Percentiles rank a stretch among this genome's conserved stretches.
Evolutionary conservation across 208 protist species (phyloP).

Genomic region (Angomonas ambiguus): DNA sequence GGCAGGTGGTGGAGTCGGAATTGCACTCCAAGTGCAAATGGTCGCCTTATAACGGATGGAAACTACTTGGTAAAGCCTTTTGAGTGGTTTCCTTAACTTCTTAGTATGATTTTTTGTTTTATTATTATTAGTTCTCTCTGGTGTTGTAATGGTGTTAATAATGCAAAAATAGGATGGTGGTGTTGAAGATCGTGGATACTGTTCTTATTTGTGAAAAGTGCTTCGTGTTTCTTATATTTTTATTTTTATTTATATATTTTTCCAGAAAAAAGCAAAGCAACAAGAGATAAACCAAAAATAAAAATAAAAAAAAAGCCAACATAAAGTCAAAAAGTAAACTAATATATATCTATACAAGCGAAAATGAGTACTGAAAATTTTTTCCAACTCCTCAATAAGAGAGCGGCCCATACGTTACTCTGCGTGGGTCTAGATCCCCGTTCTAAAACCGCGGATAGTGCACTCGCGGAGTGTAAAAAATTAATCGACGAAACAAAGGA

Average conservation of each 20-base stretch:
- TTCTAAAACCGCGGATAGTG: conserved; percentile 48
- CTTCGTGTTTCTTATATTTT: background rate
- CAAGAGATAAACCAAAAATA: conserved; percentile 1
- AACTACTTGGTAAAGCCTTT: conserved; percentile 50
- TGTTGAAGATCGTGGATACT: background rate
- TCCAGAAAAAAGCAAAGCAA: background rate
- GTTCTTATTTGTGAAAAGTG: conserved; percentile 4
- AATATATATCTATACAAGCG: background rate
- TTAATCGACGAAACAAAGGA: conserved; percentile 76
- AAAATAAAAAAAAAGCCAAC: conserved; percentile 14
- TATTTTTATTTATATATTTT: background rate
- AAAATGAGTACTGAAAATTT: conserved; percentile 22
- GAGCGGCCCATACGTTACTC: conserved; percentile 71
- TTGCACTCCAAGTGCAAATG: conserved; percentile 83
- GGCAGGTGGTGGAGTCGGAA: conserved; percentile 49
- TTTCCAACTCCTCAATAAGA: conserved; percentile 81
- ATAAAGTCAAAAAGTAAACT: conserved; percentile 2
- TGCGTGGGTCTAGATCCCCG: conserved; percentile 86
- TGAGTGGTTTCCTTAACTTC: background rate
- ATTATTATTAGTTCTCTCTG: background rate
- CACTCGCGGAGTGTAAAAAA: conserved; percentile 61
- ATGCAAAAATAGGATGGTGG: no score
- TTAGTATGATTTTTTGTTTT: background rate
- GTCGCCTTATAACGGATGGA: conserved; percentile 82
- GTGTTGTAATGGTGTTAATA: no score